Evolutionary conservation across 192 early-diverging fungal species (phyloP).

Genomic region (Anaeromyces robustus): DNA sequence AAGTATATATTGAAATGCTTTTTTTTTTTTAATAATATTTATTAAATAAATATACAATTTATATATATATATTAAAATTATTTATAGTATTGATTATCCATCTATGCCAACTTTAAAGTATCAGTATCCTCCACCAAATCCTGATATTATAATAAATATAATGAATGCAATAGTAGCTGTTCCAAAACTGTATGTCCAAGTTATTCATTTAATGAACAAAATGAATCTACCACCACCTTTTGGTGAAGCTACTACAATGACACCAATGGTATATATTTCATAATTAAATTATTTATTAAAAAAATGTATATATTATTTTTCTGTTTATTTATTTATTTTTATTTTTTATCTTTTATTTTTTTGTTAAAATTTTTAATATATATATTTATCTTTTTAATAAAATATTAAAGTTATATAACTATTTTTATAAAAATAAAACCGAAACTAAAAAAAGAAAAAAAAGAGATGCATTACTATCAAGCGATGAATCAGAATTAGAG

Average conservation of each 20-base stretch:
- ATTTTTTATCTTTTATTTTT: too few species aligned
- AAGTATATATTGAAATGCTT: too few species aligned
- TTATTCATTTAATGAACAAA: constrained; percentile 45
- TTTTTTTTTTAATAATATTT: too few species aligned
- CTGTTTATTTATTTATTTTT: too few species aligned
- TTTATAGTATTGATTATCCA: not conserved
- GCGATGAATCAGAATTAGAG: not conserved
- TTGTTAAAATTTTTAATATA: too few species aligned
- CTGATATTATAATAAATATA: constrained; percentile 31
- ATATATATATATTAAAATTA: too few species aligned
- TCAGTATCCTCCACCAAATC: constrained; percentile 37
- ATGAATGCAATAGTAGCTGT: constrained; percentile 26
- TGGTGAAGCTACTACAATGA: constrained; percentile 6
- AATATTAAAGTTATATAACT: not conserved
- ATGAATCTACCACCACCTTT: constrained; percentile 44
- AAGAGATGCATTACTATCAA: not conserved
- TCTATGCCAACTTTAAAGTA: not conserved
- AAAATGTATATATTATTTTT: too few species aligned
- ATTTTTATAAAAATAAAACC: not conserved
- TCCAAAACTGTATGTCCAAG: constrained; percentile 38
- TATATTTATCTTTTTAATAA: too few species aligned
- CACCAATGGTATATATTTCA: not conserved
- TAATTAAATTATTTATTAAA: too few species aligned
- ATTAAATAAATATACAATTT: too few species aligned
- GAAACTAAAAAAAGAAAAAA: not conserved